Conservation (phyloP, 768 basidiomycete genomes). For the Wakefieldia striispora region DNA sequence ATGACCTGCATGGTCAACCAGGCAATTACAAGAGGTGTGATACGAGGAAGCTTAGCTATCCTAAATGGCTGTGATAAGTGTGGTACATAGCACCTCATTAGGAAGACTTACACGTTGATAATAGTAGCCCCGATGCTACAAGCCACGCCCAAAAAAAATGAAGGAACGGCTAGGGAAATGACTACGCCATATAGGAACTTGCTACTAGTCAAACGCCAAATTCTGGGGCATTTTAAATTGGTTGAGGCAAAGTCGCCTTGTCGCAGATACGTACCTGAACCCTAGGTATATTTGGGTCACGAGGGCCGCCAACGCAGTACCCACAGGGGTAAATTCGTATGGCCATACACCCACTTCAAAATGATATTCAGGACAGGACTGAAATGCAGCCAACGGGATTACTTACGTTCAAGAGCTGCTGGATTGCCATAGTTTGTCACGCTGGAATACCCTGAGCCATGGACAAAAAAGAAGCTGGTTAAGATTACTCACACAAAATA, state of each 20-base stretch:
- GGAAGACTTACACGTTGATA: conserved; percentile 35
- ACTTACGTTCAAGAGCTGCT: conserved; percentile 4
- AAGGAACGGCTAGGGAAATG: conserved; percentile 23
- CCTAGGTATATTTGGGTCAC: conserved; percentile 49
- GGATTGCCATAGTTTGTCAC: conserved; percentile 15
- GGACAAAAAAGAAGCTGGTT: neutral
- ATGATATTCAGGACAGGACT: neutral
- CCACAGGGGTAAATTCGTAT: conserved; percentile 48
- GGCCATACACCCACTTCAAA: conserved; percentile 43
- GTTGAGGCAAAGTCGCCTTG: neutral
- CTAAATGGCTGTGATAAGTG: conserved; percentile 19
- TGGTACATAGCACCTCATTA: neutral
- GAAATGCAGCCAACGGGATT: neutral
- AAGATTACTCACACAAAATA: conserved; percentile 3
- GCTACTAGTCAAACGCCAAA: conserved; percentile 5
- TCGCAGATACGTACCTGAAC: conserved; percentile 12
- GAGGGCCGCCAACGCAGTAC: conserved; percentile 46
- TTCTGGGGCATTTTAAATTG: neutral
- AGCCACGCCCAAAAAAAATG: neutral
- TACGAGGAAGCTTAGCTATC: conserved; percentile 39
- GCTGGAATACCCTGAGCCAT: conserved; percentile 1
- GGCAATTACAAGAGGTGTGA: conserved; percentile 41
- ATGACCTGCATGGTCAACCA: conserved; percentile 34
- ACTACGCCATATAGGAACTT: conserved; percentile 32
- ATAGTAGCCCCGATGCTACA: conserved; percentile 45